Evolutionary conservation across 257 asterid species (phyloP), one percentile per base, ranked within the genome.

Genomic region (Solanum pinnatisectum): DNA sequence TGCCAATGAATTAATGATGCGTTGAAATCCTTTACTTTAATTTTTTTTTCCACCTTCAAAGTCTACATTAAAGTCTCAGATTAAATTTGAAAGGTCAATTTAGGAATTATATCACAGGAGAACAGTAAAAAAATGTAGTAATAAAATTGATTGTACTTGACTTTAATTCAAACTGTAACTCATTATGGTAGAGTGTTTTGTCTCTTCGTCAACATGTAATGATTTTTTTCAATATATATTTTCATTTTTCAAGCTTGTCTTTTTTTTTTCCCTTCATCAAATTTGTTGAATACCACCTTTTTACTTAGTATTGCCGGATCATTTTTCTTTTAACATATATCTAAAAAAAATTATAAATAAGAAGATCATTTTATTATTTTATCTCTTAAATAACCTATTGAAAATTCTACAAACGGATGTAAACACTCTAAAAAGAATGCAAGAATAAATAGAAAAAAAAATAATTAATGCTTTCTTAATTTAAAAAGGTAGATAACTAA

Each of bases 31-130:
- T 56, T 7, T 7, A 18, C 63, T 56, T 18, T 6, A 18, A 6
- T 16, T 16, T 16, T 6, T 52, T 52, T 52, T 52, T 2, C 23
- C 23, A 6, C 3, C n/a, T 2, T 6, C 4, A 52, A 18, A 18
- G 10, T 0, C 1, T 52, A 7, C 8, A 1, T 52, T 52, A 52
- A 10, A 52, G 10, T 18, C 2, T 52, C 4, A n/a, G n/a, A 14
- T 0, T 46, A 46, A 14, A 46, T 14, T 14, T 13, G 0, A 46
- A 46, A 46, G 1, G 1, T 0, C 56, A 3, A 5, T 44, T 0
- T 44, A 44, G 16, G 14, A 5, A 44, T 44, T 44, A 52, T 52
- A 59, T 8, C 12, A 59, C 13, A 60, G 6, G 30, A 63, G 27
- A 23, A 0, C 15, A 63, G 32, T 63, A 63, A 63, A 23, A 23